A percentile compares a stretch with the other conserved stretches of the same genome.
Evolutionary conservation across 192 early-diverging fungal genomes (phyloP).

Genomic region (Coemansia sp.): DNA sequence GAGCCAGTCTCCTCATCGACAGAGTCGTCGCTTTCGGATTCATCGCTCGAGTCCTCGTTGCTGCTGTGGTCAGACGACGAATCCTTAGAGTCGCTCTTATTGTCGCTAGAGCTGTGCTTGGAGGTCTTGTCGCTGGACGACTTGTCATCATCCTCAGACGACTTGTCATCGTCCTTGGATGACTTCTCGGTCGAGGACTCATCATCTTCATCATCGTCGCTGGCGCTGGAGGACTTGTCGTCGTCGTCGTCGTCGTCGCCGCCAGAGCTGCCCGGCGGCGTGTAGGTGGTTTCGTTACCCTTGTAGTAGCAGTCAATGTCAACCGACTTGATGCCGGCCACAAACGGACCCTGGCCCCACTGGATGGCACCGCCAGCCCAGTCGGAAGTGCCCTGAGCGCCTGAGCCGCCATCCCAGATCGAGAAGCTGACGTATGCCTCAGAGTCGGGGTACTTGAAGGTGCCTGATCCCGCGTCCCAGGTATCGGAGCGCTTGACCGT

Average conservation of each 20-base stretch:
- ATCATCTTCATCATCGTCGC: too few species aligned
- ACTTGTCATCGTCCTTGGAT: slow-evolving; percentile 1
- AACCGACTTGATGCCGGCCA: slow-evolving; percentile 55
- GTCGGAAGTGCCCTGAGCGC: slow-evolving; percentile 50
- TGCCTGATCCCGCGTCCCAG: slow-evolving; percentile 29
- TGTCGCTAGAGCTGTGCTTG: slow-evolving; percentile 1
- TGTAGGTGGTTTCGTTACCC: slow-evolving; percentile 56
- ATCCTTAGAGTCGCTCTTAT: background rate
- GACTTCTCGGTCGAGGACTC: background rate
- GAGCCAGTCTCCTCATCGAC: slow-evolving; percentile 11
- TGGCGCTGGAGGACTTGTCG: too few species aligned
- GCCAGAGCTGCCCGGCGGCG: slow-evolving; percentile 42
- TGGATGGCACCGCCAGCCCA: slow-evolving; percentile 67
- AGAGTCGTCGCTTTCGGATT: slow-evolving; percentile 2
- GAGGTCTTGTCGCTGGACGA: slow-evolving; percentile 2
- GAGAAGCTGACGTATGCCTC: slow-evolving; percentile 58
- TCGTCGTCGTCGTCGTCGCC: background rate
- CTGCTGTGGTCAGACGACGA: slow-evolving; percentile 3
- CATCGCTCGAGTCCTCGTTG: background rate
- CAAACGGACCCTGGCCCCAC: slow-evolving; percentile 56
- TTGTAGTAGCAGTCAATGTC: slow-evolving; percentile 55
- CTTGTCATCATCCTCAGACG: background rate
- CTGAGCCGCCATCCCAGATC: slow-evolving; percentile 67
- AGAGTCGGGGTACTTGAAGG: slow-evolving; percentile 56
- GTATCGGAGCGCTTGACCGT: slow-evolving; percentile 52